Evolutionary conservation across 805 yeast genomes (phyloP).

Genomic region (Lipomyces yamanashiensis): DNA sequence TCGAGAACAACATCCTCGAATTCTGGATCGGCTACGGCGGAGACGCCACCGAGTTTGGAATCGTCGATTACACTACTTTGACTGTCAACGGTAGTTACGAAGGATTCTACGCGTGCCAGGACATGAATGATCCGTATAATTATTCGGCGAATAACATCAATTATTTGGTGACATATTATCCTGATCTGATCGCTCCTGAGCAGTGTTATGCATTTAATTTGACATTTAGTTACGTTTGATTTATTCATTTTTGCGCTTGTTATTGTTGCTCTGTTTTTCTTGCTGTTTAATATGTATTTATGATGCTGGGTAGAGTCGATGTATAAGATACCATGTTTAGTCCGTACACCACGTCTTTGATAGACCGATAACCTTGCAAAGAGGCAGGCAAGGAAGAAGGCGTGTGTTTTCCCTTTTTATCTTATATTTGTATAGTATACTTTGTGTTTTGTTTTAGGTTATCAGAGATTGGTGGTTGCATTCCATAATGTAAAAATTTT

Average conservation of each 20-base stretch:
- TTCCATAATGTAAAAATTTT: too few species aligned
- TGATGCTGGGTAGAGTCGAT: background rate
- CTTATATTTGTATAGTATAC: too few species aligned
- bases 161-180: background rate
- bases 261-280: background rate
- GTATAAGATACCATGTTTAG: background rate
- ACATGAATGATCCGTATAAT: constrained; percentile 31
- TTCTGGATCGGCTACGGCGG: background rate
- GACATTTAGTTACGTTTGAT: background rate
- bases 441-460: too few species aligned
- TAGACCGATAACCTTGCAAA: too few species aligned
- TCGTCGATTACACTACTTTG: background rate
- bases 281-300: background rate
- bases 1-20: background rate
- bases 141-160: constrained; percentile 15
- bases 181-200: background rate
- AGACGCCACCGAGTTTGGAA: background rate
- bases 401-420: too few species aligned
- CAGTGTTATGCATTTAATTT: background rate
- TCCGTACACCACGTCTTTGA: too few species aligned
- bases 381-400: too few species aligned
- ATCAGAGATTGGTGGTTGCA: too few species aligned
- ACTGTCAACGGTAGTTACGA: constrained; percentile 4
- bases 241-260: background rate
- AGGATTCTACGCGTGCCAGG: constrained; percentile 49